Base-by-base conservation (phyloP, 441 rosid genomes). In the Gossypium schwendimanii region DNA sequence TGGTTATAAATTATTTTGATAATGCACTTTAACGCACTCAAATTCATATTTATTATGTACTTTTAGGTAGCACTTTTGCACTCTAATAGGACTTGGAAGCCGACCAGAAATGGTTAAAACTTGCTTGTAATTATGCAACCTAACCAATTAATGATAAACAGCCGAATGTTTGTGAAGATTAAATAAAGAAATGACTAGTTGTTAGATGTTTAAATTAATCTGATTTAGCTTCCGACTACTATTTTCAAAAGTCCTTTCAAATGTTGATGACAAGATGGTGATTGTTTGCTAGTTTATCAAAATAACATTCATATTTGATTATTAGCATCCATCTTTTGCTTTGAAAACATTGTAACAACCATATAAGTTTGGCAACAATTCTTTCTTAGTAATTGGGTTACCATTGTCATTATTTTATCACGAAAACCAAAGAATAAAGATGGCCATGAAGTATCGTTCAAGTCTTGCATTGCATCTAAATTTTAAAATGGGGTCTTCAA, bases 341-440 rank as follows among this genome's bases (percentile, higher is more conserved):
- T 11, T 41, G 53, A 66, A 50, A 24, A 52, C 33, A 54, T 3
- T 36, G 52, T 8, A 21, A 70, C 73, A 70, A 54, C 73, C 73
- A 20, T 14, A 18, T 31, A 14, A 49, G 58, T 36, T 36, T 36
- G 52, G 44, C 31, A 55, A 12, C 20, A 39, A 3, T 1, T 11
- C 14, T 55, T 70, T 20, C 61, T 55, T 33, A 70, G 26, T 70
- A 36, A 55, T 20, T 53, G 63, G 63, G 73, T 18, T 70, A 20
- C 52, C 52, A 36, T 3, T 50, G 15, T 68, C 24, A 26, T 24
- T 10, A 10, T 49, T 63, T 18, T n/a, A 36, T 39, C 11, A 8
- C 1, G 10, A 4, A 63, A 62, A 26, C 44, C 44, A 47, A 12
- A 8, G 44, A 39, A 49, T 4, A 49, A 18, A 63, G 28, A 39